These are phyloP conservation scores for Coemansia sp. DNA, from an alignment of 192 early-diverging fungal species.

Conservation along the genomic window DNA sequence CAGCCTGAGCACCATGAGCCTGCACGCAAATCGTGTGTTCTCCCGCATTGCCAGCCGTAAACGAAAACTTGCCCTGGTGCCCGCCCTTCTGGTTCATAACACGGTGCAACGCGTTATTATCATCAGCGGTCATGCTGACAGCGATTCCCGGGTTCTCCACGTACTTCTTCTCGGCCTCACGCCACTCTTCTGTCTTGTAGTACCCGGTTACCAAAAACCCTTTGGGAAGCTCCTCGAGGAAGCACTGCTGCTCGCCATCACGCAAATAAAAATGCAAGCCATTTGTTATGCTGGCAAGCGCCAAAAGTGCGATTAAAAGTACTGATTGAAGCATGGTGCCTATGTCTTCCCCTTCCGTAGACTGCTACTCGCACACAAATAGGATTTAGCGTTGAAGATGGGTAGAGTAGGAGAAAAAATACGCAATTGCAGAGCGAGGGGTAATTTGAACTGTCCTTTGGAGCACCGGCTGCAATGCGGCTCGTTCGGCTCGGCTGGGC, in stretches of 20 bases:
- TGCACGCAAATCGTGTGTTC: slow-evolving; percentile 90
- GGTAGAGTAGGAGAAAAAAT: neutral
- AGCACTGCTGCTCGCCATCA: slow-evolving; percentile 84
- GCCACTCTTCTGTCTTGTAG: slow-evolving; percentile 84
- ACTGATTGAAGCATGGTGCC: slow-evolving; percentile 25
- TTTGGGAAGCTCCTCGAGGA: slow-evolving; percentile 89
- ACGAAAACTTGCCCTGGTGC: slow-evolving; percentile 79
- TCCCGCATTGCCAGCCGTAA: slow-evolving; percentile 84
- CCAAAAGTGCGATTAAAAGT: slow-evolving; percentile 23
- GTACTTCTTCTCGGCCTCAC: slow-evolving; percentile 58
- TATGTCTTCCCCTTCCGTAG: neutral
- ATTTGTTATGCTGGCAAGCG: slow-evolving; percentile 23
- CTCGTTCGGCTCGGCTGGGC: neutral
- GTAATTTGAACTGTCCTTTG: neutral
- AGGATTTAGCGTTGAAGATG: neutral
- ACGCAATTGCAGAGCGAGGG: neutral
- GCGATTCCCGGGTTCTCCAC: slow-evolving; percentile 60
- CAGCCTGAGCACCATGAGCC: slow-evolving; percentile 54
- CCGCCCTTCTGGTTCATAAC: slow-evolving; percentile 79
- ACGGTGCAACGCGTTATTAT: slow-evolving; percentile 40
- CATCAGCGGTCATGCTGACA: slow-evolving; percentile 74
- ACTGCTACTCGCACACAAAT: neutral
- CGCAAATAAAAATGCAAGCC: slow-evolving; percentile 93
- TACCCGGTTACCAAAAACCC: slow-evolving; percentile 82
- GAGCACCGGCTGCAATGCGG: neutral